A percentile compares a stretch with the other conserved stretches of the same genome.
Evolutionary conservation across 306 rosid genomes (phyloP).

Genomic region (Corylus avellana): DNA sequence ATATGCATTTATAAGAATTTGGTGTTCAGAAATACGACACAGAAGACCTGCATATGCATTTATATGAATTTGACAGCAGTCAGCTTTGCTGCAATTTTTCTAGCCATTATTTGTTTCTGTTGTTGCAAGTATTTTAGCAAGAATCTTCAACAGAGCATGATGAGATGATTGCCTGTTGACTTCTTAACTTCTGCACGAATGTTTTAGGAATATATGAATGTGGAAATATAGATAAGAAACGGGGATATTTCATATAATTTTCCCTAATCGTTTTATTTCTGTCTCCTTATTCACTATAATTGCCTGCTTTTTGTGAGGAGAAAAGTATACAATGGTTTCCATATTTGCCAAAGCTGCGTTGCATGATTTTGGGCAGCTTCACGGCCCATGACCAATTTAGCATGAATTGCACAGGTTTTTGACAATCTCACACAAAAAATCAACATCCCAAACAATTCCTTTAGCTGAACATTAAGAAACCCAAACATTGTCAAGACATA

Average conservation of each 20-base stretch:
- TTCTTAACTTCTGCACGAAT: not conserved
- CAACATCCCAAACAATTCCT: too few species aligned
- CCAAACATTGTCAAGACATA: too few species aligned
- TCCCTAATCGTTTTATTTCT: not conserved
- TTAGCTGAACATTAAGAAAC: too few species aligned
- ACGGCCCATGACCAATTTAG: not conserved
- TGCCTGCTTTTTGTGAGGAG: not conserved
- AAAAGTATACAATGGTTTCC: not conserved
- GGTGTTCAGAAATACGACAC: not conserved
- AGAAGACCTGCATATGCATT: not conserved
- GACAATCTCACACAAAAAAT: too few species aligned
- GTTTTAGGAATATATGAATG: not conserved
- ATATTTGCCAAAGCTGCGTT: not conserved
- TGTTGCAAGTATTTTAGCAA: not conserved
- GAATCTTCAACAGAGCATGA: not conserved
- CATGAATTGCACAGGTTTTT: too few species aligned
- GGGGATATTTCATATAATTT: not conserved
- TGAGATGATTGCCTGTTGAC: not conserved
- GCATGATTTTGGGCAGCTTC: not conserved
- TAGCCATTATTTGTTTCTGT: not conserved
- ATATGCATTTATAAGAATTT: not conserved
- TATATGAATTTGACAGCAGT: not conserved
- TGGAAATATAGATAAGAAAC: not conserved
- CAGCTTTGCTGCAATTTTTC: constrained; percentile 7
- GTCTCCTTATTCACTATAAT: not conserved